phyloP scores from a whole-genome alignment of 768 basidiomycete genomes.

The Termitomyces sp. region DNA sequence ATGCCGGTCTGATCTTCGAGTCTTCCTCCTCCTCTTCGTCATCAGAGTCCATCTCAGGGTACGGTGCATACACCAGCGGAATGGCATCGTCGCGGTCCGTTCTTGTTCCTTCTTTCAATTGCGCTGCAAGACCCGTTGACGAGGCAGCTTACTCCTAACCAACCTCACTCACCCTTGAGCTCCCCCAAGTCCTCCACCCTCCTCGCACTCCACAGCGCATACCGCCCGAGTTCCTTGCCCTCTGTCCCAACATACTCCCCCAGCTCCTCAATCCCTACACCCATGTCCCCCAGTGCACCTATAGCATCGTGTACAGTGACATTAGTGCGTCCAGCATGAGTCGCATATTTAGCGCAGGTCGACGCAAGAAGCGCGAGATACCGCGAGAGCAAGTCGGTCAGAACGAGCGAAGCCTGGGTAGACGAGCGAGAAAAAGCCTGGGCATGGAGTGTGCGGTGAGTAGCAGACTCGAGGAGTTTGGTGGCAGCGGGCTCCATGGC shows the following conservation, averaged over 20 bases:
- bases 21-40: conserved; percentile 27
- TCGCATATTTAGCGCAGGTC: conserved; percentile 69
- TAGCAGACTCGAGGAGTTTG: conserved; percentile 64
- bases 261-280: conserved; percentile 67
- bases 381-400: conserved; percentile 74
- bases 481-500: conserved; percentile 52
- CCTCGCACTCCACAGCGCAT: conserved; percentile 58
- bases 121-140: conserved; percentile 41
- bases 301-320: conserved; percentile 59
- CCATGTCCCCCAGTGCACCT: conserved; percentile 70
- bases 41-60: conserved; percentile 26
- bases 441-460: conserved; percentile 70
- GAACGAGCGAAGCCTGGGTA: conserved; percentile 60
- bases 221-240: conserved; percentile 64
- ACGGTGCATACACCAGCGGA: conserved; percentile 44
- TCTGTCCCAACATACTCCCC: conserved; percentile 62
- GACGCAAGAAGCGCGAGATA: conserved; percentile 65
- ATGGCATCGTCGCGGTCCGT: conserved; percentile 54
- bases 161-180: conserved; percentile 55
- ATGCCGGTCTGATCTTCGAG: conserved; percentile 22
- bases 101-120: conserved; percentile 54
- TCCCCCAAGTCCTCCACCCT: conserved; percentile 72
- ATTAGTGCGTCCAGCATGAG: conserved; percentile 65
- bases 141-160: conserved; percentile 15
- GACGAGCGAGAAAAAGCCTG: conserved; percentile 77